Percentiles rank a stretch among this genome's conserved stretches.
These are phyloP conservation scores for Copromyces sp. DNA, from an alignment of 495 filamentous ascomycete genomes.

Conservation along the genomic window DNA sequence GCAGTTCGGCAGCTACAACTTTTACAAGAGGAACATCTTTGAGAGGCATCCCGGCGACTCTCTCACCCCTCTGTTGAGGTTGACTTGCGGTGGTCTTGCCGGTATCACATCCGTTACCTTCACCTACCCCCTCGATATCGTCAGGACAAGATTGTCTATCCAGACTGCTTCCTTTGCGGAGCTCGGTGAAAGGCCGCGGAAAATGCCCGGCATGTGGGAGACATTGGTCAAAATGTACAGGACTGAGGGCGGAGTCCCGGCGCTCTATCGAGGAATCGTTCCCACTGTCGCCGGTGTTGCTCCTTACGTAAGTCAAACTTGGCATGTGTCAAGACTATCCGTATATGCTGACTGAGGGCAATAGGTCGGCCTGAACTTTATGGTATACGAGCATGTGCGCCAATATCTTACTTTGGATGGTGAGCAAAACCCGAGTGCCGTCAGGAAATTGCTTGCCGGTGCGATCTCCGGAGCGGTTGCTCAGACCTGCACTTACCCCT, in stretches of 20 bases:
- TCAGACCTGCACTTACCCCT: conserved; percentile 96
- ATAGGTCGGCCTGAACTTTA: conserved; percentile 94
- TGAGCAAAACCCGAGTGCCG: conserved; percentile 66
- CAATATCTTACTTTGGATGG: conserved; percentile 80
- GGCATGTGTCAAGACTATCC: not conserved
- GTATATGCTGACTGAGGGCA: conserved; percentile 15
- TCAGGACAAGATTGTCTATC: conserved; percentile 88
- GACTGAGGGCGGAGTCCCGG: conserved; percentile 73
- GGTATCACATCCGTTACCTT: conserved; percentile 85
- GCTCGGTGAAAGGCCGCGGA: conserved; percentile 47
- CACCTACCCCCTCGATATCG: conserved; percentile 84
- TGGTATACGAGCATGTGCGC: conserved; percentile 86
- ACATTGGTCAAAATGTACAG: conserved; percentile 79
- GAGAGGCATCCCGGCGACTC: conserved; percentile 59
- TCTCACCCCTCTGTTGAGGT: conserved; percentile 56
- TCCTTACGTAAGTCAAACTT: conserved; percentile 62
- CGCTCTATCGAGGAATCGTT: conserved; percentile 83
- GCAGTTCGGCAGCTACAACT: conserved; percentile 94
- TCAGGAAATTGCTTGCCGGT: conserved; percentile 78
- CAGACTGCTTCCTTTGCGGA: conserved; percentile 87
- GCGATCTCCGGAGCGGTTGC: conserved; percentile 92
- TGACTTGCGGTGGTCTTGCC: conserved; percentile 77
- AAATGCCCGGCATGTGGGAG: conserved; percentile 86
- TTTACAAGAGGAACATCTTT: conserved; percentile 85
- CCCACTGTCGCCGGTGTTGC: conserved; percentile 94